phyloP scores from a whole-genome alignment of 192 early-diverging fungal species.

The Umbelopsis ramanniana region DNA sequence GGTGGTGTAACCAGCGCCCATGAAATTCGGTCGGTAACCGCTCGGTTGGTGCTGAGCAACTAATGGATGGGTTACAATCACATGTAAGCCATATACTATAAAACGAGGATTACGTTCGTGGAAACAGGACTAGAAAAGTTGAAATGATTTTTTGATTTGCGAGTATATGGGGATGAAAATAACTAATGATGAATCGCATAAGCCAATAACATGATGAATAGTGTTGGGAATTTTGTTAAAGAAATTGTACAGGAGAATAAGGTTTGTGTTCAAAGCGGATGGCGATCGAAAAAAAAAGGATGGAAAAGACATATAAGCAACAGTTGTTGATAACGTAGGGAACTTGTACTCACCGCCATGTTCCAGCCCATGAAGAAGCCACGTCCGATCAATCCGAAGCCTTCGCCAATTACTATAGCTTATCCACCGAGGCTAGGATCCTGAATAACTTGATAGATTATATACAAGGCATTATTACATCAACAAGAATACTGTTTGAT shows the following conservation, averaged over 20 bases:
- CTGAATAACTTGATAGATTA: background rate
- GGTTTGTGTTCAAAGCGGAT: background rate
- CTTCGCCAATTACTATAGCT: background rate
- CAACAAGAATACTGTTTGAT: background rate
- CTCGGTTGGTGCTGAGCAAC: background rate
- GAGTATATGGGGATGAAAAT: too few species aligned
- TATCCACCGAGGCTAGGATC: conserved; percentile 33
- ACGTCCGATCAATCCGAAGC: conserved; percentile 16
- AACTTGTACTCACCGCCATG: background rate
- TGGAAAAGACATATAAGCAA: background rate
- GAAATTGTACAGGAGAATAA: background rate
- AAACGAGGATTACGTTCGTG: too few species aligned
- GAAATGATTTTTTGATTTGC: too few species aligned
- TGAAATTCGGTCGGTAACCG: background rate
- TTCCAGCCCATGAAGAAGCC: background rate
- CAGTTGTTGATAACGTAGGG: background rate
- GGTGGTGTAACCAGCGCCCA: conserved; percentile 8
- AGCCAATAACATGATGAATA: background rate
- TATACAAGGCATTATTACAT: background rate
- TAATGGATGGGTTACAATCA: background rate
- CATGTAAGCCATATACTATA: background rate
- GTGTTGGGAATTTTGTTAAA: background rate
- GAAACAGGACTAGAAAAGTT: too few species aligned
- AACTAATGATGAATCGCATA: background rate
- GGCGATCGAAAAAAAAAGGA: background rate